Evolutionary conservation across 1,284 basidiomycete species (phyloP).

Genomic region (Paramarasmius palmivorus): DNA sequence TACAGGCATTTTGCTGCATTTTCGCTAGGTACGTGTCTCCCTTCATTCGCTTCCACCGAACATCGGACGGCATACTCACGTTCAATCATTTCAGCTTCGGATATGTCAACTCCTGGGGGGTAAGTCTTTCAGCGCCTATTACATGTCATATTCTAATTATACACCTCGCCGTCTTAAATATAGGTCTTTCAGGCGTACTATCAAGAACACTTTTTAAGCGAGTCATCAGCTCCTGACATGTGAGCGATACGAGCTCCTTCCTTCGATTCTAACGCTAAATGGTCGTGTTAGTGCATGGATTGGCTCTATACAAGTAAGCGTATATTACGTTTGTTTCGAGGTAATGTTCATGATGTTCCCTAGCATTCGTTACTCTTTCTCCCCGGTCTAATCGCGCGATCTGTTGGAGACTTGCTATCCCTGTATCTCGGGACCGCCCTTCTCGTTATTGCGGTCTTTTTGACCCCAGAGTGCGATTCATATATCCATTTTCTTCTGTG

Average conservation of each 20-base stretch:
- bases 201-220: conserved; percentile 37
- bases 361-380: conserved; percentile 42
- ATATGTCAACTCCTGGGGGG: conserved; percentile 1
- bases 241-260: conserved; percentile 27
- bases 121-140: background rate
- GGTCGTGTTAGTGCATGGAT: conserved; percentile 61
- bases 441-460: conserved; percentile 52
- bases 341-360: conserved; percentile 1
- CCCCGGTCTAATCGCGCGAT: conserved; percentile 43
- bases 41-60: background rate
- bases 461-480: conserved; percentile 52
- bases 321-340: background rate
- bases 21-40: background rate
- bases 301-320: conserved; percentile 62
- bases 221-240: conserved; percentile 54
- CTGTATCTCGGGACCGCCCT: conserved; percentile 44
- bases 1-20: background rate
- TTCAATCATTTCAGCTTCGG: background rate
- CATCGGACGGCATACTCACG: background rate
- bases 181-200: conserved; percentile 51
- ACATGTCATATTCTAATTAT: background rate
- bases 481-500: conserved; percentile 64
- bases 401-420: conserved; percentile 62
- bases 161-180: background rate
- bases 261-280: conserved; percentile 2